Percentiles rank a stretch among this genome's conserved stretches.
Evolutionary conservation across 768 basidiomycete species (phyloP).

Genomic region (Leccinum variicolor): DNA sequence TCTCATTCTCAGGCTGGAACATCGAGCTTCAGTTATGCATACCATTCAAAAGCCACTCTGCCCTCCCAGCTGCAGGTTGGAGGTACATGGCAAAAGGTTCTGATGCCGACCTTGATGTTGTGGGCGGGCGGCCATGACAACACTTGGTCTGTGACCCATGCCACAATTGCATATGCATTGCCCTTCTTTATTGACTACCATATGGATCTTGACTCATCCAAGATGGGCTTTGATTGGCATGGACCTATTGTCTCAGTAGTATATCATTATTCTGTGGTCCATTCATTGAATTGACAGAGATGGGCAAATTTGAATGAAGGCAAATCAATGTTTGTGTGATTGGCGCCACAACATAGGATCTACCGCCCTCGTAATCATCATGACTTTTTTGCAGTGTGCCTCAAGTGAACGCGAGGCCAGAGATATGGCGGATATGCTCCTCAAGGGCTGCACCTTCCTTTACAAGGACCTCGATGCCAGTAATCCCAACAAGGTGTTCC

Average conservation of each 20-base stretch:
- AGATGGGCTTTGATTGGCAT: background rate
- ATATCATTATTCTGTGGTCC: background rate
- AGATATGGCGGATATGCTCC: slow-evolving; percentile 2
- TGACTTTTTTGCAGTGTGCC: background rate
- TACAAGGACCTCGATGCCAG: background rate
- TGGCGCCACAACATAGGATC: slow-evolving; percentile 5
- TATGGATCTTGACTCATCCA: background rate
- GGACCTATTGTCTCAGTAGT: background rate
- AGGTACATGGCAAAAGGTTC: background rate
- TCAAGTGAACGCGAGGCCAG: background rate
- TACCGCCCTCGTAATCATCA: background rate
- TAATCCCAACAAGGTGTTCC: background rate
- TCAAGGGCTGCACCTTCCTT: background rate
- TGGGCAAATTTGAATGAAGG: background rate
- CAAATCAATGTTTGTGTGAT: slow-evolving; percentile 4
- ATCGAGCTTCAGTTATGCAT: background rate
- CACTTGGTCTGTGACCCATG: background rate
- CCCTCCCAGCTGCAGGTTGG: background rate
- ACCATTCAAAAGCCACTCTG: background rate
- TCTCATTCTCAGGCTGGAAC: background rate
- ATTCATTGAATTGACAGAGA: background rate
- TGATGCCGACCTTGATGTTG: background rate
- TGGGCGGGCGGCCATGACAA: background rate
- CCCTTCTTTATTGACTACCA: background rate
- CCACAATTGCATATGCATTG: background rate